A percentile compares a stretch with the other conserved stretches of the same genome.
Evolutionary conservation across 345 rosid species (phyloP).

Genomic region (thale cress (Arabidopsis thaliana)): DNA sequence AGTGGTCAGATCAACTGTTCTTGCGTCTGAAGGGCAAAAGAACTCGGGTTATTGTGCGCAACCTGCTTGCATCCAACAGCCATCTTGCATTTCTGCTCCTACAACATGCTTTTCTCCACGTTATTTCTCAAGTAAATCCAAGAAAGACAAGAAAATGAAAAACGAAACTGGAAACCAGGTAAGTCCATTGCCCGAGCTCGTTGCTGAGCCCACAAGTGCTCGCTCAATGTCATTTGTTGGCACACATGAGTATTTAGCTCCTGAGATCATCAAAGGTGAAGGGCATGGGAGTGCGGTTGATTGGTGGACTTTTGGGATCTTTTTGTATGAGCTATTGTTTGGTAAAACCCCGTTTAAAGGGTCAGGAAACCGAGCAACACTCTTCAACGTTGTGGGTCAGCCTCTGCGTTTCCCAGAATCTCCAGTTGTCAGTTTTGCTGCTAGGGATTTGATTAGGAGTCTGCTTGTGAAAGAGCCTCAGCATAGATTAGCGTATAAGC

Average conservation of each 20-base stretch:
- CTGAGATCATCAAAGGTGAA: constrained; percentile 82
- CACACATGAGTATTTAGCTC: constrained; percentile 83
- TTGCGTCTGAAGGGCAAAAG: constrained; percentile 50
- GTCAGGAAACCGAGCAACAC: constrained; percentile 76
- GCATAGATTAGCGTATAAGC: constrained; percentile 69
- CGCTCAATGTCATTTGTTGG: constrained; percentile 92
- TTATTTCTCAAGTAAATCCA: constrained; percentile 60
- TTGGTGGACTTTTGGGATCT: constrained; percentile 91
- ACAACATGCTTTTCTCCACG: constrained; percentile 66
- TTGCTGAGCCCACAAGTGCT: constrained; percentile 90
- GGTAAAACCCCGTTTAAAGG: constrained; percentile 91
- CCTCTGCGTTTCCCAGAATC: constrained; percentile 80
- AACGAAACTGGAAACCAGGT: constrained; percentile 64
- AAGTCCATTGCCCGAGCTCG: constrained; percentile 75
- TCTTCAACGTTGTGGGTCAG: constrained; percentile 77
- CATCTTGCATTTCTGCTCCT: constrained; percentile 64
- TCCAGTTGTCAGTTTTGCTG: constrained; percentile 76
- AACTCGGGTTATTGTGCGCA: constrained; percentile 60
- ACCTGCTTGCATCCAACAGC: constrained; percentile 69
- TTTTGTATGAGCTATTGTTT: constrained; percentile 73
- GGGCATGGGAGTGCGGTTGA: constrained; percentile 90
- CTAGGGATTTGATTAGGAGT: constrained; percentile 75
- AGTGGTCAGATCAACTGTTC: constrained; percentile 55
- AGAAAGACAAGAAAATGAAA: constrained; percentile 59
- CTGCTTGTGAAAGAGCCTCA: constrained; percentile 85